Evolutionary conservation across 352 stramenopile species (phyloP), one percentile per base, ranked within the genome.

Genomic region (Albugo laibachii): DNA sequence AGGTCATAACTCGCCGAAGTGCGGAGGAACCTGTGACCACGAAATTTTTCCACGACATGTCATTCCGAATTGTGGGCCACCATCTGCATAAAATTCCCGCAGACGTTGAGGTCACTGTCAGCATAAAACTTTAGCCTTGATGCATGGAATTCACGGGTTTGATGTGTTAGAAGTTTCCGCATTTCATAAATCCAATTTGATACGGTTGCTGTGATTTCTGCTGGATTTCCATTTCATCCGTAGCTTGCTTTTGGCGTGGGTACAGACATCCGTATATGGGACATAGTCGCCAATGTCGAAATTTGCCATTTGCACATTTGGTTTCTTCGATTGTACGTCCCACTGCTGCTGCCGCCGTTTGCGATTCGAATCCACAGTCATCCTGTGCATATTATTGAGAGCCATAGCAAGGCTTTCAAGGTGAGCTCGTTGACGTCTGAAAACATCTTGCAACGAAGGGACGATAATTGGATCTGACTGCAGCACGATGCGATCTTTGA

Each of bases 1-100:
- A 63, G 18, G 31, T 63, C 38, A 16, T 16, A 14, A 14, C 14
- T 41, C 36, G 36, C 16, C n/a, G n/a, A n/a, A n/a, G n/a, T n/a
- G n/a, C n/a, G n/a, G n/a, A n/a, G n/a, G n/a, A n/a, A 41, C 14
- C 36, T 14, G 16, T 41, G 36, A 41, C 36, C 16, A 14, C 16
- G 36, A 16, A 14, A 14, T 41, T 41, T 41, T 41, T 41, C 36
- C 14, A 41, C 47, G 45, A 59, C 36, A 16, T 41, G 36, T 41
- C 36, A 5, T 42, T 43, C 14, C 41, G 15, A 11, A 42, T 55
- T 10, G 27, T 41, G 5, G 44, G 40, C 13, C 24, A 24, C 13
- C 58, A 20, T 0, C 48, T 39, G 16, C 42, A 56, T 0, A 11
- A 36, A 13, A 49, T 31, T 1, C 60, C 20, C 40, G 35, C 8